Evolutionary conservation across 306 rosid genomes (phyloP), one percentile per base, ranked within the genome.

Genomic region (Clitoria ternatea): DNA sequence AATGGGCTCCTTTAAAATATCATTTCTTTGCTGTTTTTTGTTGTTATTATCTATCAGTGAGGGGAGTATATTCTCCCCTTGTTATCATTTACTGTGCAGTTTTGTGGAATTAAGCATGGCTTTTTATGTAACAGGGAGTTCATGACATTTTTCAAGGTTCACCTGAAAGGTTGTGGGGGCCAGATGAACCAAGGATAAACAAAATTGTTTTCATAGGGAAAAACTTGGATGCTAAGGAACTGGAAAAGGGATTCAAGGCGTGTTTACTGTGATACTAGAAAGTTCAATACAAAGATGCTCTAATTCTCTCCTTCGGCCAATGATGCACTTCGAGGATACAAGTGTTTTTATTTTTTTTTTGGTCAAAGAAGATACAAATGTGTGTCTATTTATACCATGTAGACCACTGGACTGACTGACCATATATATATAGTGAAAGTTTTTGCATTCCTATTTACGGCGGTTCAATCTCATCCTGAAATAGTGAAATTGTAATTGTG

Each of bases 81-180:
- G 13, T 22, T 45, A 36, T 56, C 33, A 2, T 56, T 9, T 19
- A 57, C 4, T 54, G 23, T 54, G 29, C 49, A 33, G 64, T 40
- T 55, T 70, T 11, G 4, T 10, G 36, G 11, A 67, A 66, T 33
- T 57, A 73, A 52, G 15, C 62, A 5, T 61, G 8, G 15, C 9
- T 33, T 71, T 76, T 59, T 71, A 43, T 69, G 75, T 61, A 62
- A 72, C 88, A 94, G 98, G 98, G 97, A 50, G 98, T 90, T 68
- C 98, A 94, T 66, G 98, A 94, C 82, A 90, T 94, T 74, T 94
- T 94, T 83, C 97, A 90, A 90, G 98, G 98, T 48, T 88, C 97
- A 6, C 98, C 98, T 0, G 98, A 94, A 67, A 89, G 98, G 75
- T 60, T 84, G 90, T 94, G 98, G 98, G 88, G 91, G 5, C 14